phyloP scores from a whole-genome alignment of 2,329 filamentous ascomycete genomes.

The Trichoderma koningiopsis region DNA sequence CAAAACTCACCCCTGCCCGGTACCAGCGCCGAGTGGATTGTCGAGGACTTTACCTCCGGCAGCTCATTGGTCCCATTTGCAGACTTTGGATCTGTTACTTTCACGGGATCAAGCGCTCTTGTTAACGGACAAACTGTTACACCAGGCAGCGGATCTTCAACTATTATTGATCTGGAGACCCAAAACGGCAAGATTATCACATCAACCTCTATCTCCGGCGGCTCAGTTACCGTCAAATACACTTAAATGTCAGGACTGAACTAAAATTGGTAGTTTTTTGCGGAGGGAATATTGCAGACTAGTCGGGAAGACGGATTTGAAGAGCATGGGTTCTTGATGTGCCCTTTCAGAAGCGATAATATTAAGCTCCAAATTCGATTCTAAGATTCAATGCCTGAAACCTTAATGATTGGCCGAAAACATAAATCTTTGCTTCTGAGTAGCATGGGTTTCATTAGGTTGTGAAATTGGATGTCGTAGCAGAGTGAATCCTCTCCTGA shows the following conservation, averaged over 20 bases:
- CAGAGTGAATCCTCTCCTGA: not conserved
- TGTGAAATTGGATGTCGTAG: not conserved
- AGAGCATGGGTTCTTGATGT: not conserved
- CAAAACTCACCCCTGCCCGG: not conserved
- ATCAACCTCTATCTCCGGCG: not conserved
- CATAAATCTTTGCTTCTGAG: not conserved
- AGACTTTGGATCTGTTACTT: slow-evolving; percentile 15
- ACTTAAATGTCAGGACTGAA: not conserved
- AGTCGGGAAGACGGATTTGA: not conserved
- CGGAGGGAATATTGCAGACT: not conserved
- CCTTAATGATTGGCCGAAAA: not conserved
- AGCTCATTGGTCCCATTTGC: slow-evolving; percentile 2
- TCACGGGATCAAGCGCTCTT: not conserved
- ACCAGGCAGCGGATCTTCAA: not conserved
- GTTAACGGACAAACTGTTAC: not conserved
- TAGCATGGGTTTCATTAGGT: not conserved
- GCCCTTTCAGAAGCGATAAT: not conserved
- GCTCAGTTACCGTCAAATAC: not conserved
- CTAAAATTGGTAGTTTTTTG: not conserved
- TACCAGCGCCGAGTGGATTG: slow-evolving; percentile 22
- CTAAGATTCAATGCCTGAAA: not conserved
- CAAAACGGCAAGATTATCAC: not conserved
- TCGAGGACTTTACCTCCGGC: slow-evolving; percentile 3
- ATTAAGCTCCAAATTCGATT: not conserved
- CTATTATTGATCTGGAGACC: slow-evolving; percentile 4